Base-by-base conservation (phyloP, 768 basidiomycete species). In the Amanita rubescens region DNA sequence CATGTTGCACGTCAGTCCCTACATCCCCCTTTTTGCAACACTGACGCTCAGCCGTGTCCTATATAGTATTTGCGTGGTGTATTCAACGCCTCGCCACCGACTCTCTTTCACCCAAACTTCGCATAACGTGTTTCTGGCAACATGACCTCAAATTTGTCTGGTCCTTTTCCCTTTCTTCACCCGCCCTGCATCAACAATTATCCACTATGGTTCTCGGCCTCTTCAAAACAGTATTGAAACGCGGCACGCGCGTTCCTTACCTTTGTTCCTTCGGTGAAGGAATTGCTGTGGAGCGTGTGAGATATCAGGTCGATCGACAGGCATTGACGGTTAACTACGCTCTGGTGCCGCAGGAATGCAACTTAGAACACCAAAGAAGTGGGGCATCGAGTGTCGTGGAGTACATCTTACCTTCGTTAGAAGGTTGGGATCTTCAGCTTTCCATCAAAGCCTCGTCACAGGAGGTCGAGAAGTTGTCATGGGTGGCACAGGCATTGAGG, bases 101-200 rank as follows among this genome's bases (percentile, higher is more conserved):
- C 51, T 61, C 67, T 47, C 60, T 32, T 22, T 34, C 54, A 7
- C 66, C 2, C 60, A 72, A 78, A 56, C 64, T 92, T 24, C 84
- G 90, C 34, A 80, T 94, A 57, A 93, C 90, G 1, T 94, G 90
- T 63, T 94, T 95, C 64, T 95, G 91, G 90, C 90, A 94, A 64
- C 94, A 95, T 65, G 90, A 96, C 70, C 79, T 95, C 25, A 87
- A 89, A 57, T 80, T 90, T 0, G 66, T 90, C 35, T 95, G 92
- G 91, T 88, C 82, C 35, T 77, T 93, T 48, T 84, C 82, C 6
- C 78, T 84, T 0, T 75, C 80, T 1, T 72, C 80, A 14, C 56
- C 69, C 14, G 76, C 80, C 27, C 61, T 92, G 9, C 76, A 80
- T 8, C 89, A 91, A 58, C 91, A 95, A 59, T 76, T 97, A 1